Percentiles rank a stretch among this genome's conserved stretches.
These are phyloP conservation scores for Achaetomium macrosporum DNA, from an alignment of 2,329 filamentous ascomycete species.

Conservation along the genomic window DNA sequence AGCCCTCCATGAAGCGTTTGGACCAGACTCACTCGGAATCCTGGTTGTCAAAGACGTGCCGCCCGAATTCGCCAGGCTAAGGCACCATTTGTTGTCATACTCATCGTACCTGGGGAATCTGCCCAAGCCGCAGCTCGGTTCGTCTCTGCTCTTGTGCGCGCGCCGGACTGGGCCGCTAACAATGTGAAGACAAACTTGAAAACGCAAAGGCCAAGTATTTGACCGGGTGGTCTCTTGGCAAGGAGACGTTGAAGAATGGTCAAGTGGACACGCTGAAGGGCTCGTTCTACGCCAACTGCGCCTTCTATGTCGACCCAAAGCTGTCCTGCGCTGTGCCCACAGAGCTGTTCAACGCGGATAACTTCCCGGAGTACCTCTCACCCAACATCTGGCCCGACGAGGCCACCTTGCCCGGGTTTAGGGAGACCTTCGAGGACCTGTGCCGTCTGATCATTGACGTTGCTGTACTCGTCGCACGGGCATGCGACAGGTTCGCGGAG, in stretches of 20 bases:
- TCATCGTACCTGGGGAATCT: conserved; percentile 85
- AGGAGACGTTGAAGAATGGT: conserved; percentile 73
- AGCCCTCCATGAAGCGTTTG: conserved; percentile 73
- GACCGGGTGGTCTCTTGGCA: conserved; percentile 74
- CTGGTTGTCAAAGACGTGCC: conserved; percentile 88
- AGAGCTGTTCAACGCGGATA: conserved; percentile 48
- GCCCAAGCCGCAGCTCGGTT: conserved; percentile 64
- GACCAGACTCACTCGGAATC: conserved; percentile 83
- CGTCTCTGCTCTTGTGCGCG: background rate
- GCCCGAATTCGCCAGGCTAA: conserved; percentile 61
- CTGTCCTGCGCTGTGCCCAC: conserved; percentile 59
- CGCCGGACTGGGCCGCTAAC: background rate
- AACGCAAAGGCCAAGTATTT: conserved; percentile 58
- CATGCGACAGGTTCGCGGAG: conserved; percentile 80
- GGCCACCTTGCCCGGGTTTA: conserved; percentile 67
- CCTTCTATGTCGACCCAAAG: conserved; percentile 62
- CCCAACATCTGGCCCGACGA: conserved; percentile 83
- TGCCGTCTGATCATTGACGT: conserved; percentile 84
- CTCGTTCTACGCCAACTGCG: conserved; percentile 79
- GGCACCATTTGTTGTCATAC: conserved; percentile 72
- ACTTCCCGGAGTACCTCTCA: conserved; percentile 82
- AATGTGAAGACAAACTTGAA: conserved; percentile 45
- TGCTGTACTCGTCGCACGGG: conserved; percentile 80
- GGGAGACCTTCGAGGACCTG: conserved; percentile 63
- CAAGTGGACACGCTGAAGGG: conserved; percentile 76